Evolutionary conservation across 2,329 filamentous ascomycete species (phyloP), one percentile per base, ranked within the genome.

Genomic region (Pseudogymnoascus destructans): DNA sequence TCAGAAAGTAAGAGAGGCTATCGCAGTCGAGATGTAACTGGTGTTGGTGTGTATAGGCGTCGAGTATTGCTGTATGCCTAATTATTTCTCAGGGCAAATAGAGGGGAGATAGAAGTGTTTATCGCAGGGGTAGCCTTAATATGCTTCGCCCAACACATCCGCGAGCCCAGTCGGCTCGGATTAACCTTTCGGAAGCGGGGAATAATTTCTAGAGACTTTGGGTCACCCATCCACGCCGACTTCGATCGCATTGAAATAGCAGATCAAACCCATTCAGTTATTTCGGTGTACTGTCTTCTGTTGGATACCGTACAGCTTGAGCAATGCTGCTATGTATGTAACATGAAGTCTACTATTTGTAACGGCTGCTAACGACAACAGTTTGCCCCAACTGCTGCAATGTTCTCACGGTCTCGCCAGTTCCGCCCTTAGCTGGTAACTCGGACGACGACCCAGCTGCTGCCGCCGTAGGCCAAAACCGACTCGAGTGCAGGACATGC

Each of bases 401-500:
- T 75, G 84, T 89, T 72, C 82, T 93, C 68, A 89, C 86, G 67
- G 84, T 92, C 66, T 83, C 82, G 25, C 54, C 61, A 61, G 36
- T 59, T 55, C 66, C 68, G 61, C 68, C 73, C 5, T 71, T 73
- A 6, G 64, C 69, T 33, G 69, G 66, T 27, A 65, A 70, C 57
- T 63, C 64, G 33, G 55, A 63, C 38, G 55, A 63, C 38, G 54
- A 56, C 8, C 54, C 54, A 56, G n/a, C 54, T 38, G 64, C 70
- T 17, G 66, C 69, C 59, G 65, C 63, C 56, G 66, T 66, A 3
- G 74, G 73, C 61, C 71, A 73, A 49, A 96, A 96, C 76, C 86
- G 90, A 59, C 89, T 97, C 72, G 89, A 95, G 73, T 98, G 93
- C 75, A 87, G 89, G 60, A 95, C 90, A 59, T 98, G 93, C 66